A percentile compares a stretch with the other conserved stretches of the same genome.
These are phyloP conservation scores for Clonostachys rhizophaga DNA, from an alignment of 2,329 filamentous ascomycete species.

Conservation along the genomic window DNA sequence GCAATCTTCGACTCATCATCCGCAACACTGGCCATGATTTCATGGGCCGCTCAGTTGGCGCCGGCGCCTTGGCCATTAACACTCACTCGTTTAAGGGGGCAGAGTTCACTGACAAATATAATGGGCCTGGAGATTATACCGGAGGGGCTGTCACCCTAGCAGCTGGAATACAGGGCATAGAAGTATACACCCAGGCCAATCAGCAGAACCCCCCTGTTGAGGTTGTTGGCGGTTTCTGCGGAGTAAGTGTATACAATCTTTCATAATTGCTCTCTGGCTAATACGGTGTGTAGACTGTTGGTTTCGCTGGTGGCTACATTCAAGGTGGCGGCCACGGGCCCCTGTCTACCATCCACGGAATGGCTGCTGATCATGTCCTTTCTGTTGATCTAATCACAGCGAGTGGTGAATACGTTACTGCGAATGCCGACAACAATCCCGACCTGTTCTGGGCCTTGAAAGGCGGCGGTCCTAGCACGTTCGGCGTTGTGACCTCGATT, in stretches of 20 bases:
- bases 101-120: slow-evolving; percentile 32
- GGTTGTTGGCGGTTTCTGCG: slow-evolving; percentile 40
- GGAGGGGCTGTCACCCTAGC: slow-evolving; percentile 42
- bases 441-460: slow-evolving; percentile 53
- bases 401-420: slow-evolving; percentile 30
- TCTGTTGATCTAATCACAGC: slow-evolving; percentile 29
- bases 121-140: not conserved
- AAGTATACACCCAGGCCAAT: slow-evolving; percentile 37
- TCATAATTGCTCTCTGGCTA: too few relatives aligned
- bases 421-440: slow-evolving; percentile 30
- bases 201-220: slow-evolving; percentile 41
- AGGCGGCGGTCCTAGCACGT: slow-evolving; percentile 48
- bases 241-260: too few relatives aligned
- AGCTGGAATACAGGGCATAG: slow-evolving; percentile 44
- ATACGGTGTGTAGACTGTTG: slow-evolving; percentile 33
- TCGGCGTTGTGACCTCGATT: slow-evolving; percentile 43
- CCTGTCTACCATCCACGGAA: slow-evolving; percentile 47
- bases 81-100: slow-evolving; percentile 33
- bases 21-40: slow-evolving; percentile 25
- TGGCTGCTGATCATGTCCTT: slow-evolving; percentile 55
- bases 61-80: slow-evolving; percentile 31
- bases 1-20: slow-evolving; percentile 35
- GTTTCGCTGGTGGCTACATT: slow-evolving; percentile 53
- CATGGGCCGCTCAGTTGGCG: slow-evolving; percentile 28
- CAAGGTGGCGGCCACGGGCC: slow-evolving; percentile 57